Evolutionary conservation across 2,329 filamentous ascomycete genomes (phyloP).

Genomic region (Cadophora luteo-olivacea): DNA sequence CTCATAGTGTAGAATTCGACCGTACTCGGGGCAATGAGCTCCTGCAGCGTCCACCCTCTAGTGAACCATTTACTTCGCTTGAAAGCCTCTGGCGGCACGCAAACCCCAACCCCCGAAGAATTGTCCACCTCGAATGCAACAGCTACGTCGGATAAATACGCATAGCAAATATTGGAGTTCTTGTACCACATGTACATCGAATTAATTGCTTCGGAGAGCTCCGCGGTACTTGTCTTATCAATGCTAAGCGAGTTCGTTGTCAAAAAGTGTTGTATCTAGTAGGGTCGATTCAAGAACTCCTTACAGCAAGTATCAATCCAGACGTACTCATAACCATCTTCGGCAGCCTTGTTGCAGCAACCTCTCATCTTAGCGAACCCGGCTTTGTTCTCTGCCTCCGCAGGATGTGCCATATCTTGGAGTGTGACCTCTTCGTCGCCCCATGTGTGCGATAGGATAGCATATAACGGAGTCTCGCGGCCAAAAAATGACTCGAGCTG

Average conservation of each 20-base stretch:
- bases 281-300: no score
- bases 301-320: conserved; percentile 6
- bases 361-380: background rate
- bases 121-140: background rate
- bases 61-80: background rate
- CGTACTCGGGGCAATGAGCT: background rate
- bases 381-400: background rate
- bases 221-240: background rate
- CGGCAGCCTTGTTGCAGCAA: background rate
- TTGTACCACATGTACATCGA: conserved; percentile 1
- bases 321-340: background rate
- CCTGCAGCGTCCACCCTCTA: background rate
- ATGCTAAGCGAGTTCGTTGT: background rate
- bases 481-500: no score
- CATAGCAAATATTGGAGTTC: background rate
- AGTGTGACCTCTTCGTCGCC: background rate
- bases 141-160: background rate
- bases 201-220: background rate
- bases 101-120: no score
- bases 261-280: no score
- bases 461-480: background rate
- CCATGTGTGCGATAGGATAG: background rate
- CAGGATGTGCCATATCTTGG: background rate
- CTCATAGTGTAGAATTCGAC: background rate
- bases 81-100: background rate